Percentiles rank a stretch among this genome's conserved stretches.
phyloP scores from a whole-genome alignment of 2,329 filamentous ascomycete species.

The Salinomyces thailandicus region DNA sequence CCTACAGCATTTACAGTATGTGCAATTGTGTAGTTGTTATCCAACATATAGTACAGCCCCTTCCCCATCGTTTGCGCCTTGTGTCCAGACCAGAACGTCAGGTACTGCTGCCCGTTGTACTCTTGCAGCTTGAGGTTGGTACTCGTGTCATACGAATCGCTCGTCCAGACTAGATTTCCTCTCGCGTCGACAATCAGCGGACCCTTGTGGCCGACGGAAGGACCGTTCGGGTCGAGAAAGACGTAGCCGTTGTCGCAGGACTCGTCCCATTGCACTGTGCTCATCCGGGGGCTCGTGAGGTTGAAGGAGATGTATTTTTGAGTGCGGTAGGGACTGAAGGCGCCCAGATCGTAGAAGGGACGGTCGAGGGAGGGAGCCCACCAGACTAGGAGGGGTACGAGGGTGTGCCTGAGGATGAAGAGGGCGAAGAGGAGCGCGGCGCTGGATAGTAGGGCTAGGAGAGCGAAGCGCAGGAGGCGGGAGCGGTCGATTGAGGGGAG shows the following conservation, averaged over 20 bases:
- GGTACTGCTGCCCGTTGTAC: conserved; percentile 26
- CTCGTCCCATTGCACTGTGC: conserved; percentile 21
- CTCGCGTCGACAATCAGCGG: conserved; percentile 27
- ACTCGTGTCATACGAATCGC: conserved; percentile 20
- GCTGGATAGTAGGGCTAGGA: background rate
- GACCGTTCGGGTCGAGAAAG: conserved; percentile 23
- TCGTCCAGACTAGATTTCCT: conserved; percentile 27
- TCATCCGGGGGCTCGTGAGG: conserved; percentile 17
- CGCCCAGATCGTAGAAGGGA: conserved; percentile 24
- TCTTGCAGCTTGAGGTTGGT: conserved; percentile 26
- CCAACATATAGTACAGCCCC: conserved; percentile 28
- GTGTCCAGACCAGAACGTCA: conserved; percentile 32
- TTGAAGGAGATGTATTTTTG: conserved; percentile 20
- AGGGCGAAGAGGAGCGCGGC: conserved; percentile 5
- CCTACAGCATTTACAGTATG: conserved; percentile 21
- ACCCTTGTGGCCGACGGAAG: conserved; percentile 20
- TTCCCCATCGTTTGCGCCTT: conserved; percentile 25
- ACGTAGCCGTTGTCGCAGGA: conserved; percentile 21
- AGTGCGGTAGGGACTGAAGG: conserved; percentile 22
- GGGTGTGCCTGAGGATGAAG: conserved; percentile 16
- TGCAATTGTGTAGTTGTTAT: conserved; percentile 18
- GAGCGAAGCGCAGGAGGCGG: background rate
- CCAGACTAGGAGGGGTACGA: conserved; percentile 22
- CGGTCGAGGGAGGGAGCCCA: conserved; percentile 19
- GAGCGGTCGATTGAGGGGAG: background rate